Evolutionary conservation across 129 eudicot species (phyloP).

Genomic region (Centaurea solstitialis): DNA sequence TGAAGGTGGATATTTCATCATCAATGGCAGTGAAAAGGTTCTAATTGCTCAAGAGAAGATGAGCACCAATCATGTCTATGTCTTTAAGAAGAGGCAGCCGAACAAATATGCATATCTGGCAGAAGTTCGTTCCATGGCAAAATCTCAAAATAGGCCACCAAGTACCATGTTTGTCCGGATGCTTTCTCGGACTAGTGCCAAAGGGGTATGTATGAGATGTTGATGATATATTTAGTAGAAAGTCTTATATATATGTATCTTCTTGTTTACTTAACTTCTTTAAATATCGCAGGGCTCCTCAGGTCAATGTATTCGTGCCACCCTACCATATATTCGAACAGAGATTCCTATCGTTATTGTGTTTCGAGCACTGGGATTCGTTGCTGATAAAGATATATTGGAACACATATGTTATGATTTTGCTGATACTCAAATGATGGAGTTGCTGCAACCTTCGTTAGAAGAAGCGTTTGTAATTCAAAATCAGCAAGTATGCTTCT

Average conservation of each 20-base stretch:
- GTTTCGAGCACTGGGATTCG: slow-evolving; percentile 90
- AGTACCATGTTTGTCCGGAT: slow-evolving; percentile 94
- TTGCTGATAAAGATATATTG: slow-evolving; percentile 92
- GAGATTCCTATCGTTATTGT: slow-evolving; percentile 93
- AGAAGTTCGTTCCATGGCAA: slow-evolving; percentile 93
- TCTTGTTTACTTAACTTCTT: no score
- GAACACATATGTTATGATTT: slow-evolving; percentile 95
- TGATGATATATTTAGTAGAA: not conserved
- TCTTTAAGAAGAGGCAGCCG: slow-evolving; percentile 92
- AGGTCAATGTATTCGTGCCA: slow-evolving; percentile 91
- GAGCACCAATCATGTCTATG: slow-evolving; percentile 98
- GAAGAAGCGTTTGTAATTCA: slow-evolving; percentile 99
- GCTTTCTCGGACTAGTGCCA: slow-evolving; percentile 91
- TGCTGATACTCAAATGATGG: slow-evolving; percentile 98
- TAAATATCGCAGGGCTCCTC: slow-evolving; percentile 74
- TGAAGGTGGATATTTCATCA: slow-evolving; percentile 98
- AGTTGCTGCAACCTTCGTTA: slow-evolving; percentile 84
- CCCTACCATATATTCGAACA: slow-evolving; percentile 85
- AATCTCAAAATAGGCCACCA: slow-evolving; percentile 87
- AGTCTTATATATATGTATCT: not conserved
- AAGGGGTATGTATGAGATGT: slow-evolving; percentile 80
- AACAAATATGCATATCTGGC: slow-evolving; percentile 91
- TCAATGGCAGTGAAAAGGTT: slow-evolving; percentile 95
- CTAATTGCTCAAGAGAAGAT: slow-evolving; percentile 96
- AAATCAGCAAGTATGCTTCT: slow-evolving; percentile 69